Base-by-base conservation (phyloP, 2,329 filamentous ascomycete species). In the Phialophora expanda region DNA sequence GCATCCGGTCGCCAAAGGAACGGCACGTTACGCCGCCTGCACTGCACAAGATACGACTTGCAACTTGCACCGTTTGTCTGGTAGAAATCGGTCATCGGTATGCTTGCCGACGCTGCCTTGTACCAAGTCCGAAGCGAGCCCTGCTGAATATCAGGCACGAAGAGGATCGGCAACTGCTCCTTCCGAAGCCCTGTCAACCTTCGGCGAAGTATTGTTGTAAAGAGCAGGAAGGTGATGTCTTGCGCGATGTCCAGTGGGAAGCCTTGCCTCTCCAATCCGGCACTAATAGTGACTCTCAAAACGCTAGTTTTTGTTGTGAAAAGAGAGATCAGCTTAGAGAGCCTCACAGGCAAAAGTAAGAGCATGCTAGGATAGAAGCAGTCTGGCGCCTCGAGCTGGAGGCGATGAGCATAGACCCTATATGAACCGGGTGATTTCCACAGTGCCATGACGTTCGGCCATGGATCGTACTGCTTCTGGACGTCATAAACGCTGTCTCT, bases 401-500 rank as follows among this genome's bases (percentile, higher is more conserved):
- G 28, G 26, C 53, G 55, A 54, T 72, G 66, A 17, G 57, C 53
- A 28, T 62, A 72, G 5, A 67, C 20, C 4, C 57, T 32, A 17
- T 9, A n/a, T 2, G 56, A 38, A 38, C 14, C 14, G 4, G 48
- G 20, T 28, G 30, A 53, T 22, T n/a, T 14, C 60, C 66, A 64
- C 7, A 17, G 22, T 22, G 50, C 26, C 24, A 30, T 78, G 73
- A 81, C 61, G 8, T 70, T 67, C 17, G 71, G 51, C 80, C 80
- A 82, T 0, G 79, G 78, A 65, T 78, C 74, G 6, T 77, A 66
- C 57, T 75, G 73, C 14, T 73, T 73, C 7, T 74, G 66, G 17
- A 79, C 75, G 14, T 70, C 66, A 30, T 65, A 70, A 1, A 66
- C n/a, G 26, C 69, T 61, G 34, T 70, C 64, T 60, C 62, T 64